These are phyloP conservation scores for Melanogaster broomeanus DNA, from an alignment of 768 basidiomycete genomes.

Conservation along the genomic window DNA sequence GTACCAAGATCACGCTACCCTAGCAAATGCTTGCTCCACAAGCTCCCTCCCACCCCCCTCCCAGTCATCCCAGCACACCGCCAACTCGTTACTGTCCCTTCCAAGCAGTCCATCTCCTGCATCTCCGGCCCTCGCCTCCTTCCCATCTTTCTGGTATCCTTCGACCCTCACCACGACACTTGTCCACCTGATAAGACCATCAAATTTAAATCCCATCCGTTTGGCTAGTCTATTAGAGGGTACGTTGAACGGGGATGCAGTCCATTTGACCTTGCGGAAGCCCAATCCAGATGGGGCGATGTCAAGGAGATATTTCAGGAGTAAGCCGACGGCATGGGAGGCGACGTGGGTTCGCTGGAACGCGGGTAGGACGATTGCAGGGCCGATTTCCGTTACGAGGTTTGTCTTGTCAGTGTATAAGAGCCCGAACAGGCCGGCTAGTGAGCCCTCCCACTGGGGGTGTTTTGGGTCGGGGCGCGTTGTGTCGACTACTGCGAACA, in stretches of 20 bases:
- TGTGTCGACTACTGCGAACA: slow-evolving; percentile 45
- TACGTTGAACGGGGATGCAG: slow-evolving; percentile 37
- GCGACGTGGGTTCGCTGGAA: slow-evolving; percentile 46
- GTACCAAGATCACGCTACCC: slow-evolving; percentile 1
- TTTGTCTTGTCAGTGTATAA: slow-evolving; percentile 16
- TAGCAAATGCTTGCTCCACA: slow-evolving; percentile 28
- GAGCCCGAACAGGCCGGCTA: slow-evolving; percentile 42
- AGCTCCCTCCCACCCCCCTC: slow-evolving; percentile 33
- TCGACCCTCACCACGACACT: slow-evolving; percentile 31
- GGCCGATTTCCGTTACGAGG: slow-evolving; percentile 34
- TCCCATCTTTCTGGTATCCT: slow-evolving; percentile 29
- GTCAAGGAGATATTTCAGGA: slow-evolving; percentile 36
- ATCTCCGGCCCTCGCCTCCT: slow-evolving; percentile 22
- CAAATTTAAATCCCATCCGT: slow-evolving; percentile 48
- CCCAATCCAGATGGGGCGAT: slow-evolving; percentile 34
- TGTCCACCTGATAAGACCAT: slow-evolving; percentile 43
- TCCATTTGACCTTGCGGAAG: slow-evolving; percentile 51
- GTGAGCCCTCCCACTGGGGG: slow-evolving; percentile 27
- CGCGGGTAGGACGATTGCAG: slow-evolving; percentile 33
- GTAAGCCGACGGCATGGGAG: slow-evolving; percentile 38
- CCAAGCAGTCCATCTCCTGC: slow-evolving; percentile 24
- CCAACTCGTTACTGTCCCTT: slow-evolving; percentile 35
- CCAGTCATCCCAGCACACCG: slow-evolving; percentile 48
- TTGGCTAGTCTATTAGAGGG: slow-evolving; percentile 40
- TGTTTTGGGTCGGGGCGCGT: slow-evolving; percentile 28